These are phyloP conservation scores for Arachis monticola DNA, from an alignment of 331 rosid genomes.

Conservation along the genomic window DNA sequence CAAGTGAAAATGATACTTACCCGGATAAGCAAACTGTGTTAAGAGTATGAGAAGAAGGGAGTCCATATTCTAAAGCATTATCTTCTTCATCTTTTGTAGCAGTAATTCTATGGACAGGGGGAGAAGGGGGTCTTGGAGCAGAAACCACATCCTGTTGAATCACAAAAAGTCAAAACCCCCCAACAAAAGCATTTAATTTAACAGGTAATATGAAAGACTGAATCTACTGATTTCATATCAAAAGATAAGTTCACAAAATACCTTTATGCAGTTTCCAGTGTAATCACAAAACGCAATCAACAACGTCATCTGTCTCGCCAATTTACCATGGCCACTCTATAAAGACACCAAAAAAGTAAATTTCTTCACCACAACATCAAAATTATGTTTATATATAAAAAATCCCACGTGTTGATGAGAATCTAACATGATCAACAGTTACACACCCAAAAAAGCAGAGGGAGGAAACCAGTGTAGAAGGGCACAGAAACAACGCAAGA, in stretches of 20 bases:
- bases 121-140: slow-evolving; percentile 94
- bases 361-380: not conserved
- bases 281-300: slow-evolving; percentile 97
- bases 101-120: slow-evolving; percentile 84
- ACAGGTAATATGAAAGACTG: not conserved
- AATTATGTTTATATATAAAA: not conserved
- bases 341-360: slow-evolving; percentile 25
- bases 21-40: slow-evolving; percentile 97
- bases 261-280: slow-evolving; percentile 83
- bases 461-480: slow-evolving; percentile 97
- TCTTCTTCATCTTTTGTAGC: slow-evolving; percentile 95
- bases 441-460: slow-evolving; percentile 91
- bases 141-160: slow-evolving; percentile 78
- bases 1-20: slow-evolving; percentile 48
- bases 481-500: slow-evolving; percentile 95
- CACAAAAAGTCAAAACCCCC: not conserved
- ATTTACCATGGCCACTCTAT: slow-evolving; percentile 94
- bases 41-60: slow-evolving; percentile 97
- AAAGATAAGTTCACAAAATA: slow-evolving; percentile 28
- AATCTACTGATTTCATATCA: slow-evolving; percentile 11
- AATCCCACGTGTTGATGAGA: not conserved
- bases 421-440: not conserved
- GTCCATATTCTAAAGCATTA: slow-evolving; percentile 92
- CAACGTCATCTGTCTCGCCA: slow-evolving; percentile 96
- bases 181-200: slow-evolving; percentile 21